Evolutionary conservation across 1,284 basidiomycete species (phyloP), one percentile per base, ranked within the genome.

Genomic region (Naganishia sp.): DNA sequence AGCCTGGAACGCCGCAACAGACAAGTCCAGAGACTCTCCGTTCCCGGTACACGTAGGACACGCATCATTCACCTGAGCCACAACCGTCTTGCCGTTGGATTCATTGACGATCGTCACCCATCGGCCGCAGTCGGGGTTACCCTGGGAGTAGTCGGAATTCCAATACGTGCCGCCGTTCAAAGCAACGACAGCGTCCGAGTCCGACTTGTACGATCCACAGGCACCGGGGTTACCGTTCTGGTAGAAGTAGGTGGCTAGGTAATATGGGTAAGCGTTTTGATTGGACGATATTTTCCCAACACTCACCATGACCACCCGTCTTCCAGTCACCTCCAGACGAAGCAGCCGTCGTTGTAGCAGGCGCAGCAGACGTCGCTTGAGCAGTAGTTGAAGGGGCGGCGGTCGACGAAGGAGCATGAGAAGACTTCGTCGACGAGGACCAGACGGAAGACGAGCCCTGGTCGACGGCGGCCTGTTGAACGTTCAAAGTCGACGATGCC

Each of bases 21-120:
- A 92, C 67, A 96, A 84, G 76, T 97, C 94, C 73, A 97, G 71
- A 23, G 86, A 88, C 65, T 70, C 68, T 57, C 50, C 56, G 21
- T 21, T 31, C 68, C 84, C 84, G 0, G 72, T 42, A 82, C 94
- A 97, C 7, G 86, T 87, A 18, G 92, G 92, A 83, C 93, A 95
- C 23, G 83, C 86, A 73, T 94, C 92, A 65, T 84, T 88, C 71
- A 94, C 83, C 23, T 81, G 83, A 65, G 87, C 91, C 2, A 78
- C 82, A 67, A 90, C 85, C n/a, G 76, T 77, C 76, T 85, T 83
- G 69, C 83, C 82, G 77, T 86, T 88, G 64, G 75, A 70, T 23
- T 67, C 67, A 78, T 88, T 87, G 65, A 80, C 87, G 74, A 94
- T 85, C 70, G 78, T 71, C 69, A 92, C 84, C 61, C 82, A 74